Conservation (phyloP, 108 stramenopile genomes). For the Cyclotella sp. region DNA sequence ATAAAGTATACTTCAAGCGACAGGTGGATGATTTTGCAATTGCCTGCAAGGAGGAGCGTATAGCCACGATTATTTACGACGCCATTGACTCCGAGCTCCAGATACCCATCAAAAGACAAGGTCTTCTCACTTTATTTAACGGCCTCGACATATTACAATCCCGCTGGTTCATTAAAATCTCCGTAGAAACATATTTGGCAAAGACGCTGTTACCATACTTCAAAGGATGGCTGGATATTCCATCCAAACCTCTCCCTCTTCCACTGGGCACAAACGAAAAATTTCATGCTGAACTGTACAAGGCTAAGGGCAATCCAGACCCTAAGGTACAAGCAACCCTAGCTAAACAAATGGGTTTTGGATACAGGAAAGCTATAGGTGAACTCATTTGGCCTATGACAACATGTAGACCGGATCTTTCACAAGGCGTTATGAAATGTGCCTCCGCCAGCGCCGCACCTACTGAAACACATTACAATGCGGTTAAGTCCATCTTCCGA, state of each 20-base stretch:
- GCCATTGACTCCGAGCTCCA: neutral
- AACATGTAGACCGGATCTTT: neutral
- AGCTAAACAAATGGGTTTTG: neutral
- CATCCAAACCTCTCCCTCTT: neutral
- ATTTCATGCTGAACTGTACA: too few relatives aligned
- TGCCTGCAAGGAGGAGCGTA: too few relatives aligned
- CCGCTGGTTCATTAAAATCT: neutral
- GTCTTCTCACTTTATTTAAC: neutral
- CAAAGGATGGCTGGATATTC: neutral
- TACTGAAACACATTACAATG: neutral
- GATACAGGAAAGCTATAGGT: neutral
- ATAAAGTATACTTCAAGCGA: too few relatives aligned
- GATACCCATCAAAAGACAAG: neutral
- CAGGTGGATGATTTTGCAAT: too few relatives aligned
- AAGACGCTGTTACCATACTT: neutral
- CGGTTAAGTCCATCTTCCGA: neutral
- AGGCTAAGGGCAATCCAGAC: neutral
- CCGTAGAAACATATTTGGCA: neutral
- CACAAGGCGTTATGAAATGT: neutral
- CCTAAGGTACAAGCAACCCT: neutral
- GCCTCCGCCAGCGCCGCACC: neutral
- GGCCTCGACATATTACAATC: neutral
- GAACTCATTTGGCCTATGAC: constrained; percentile 1
- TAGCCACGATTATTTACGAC: neutral
- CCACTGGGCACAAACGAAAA: neutral